Conservation (phyloP, 352 stramenopile genomes). For the Globisporangium orthogonon region DNA sequence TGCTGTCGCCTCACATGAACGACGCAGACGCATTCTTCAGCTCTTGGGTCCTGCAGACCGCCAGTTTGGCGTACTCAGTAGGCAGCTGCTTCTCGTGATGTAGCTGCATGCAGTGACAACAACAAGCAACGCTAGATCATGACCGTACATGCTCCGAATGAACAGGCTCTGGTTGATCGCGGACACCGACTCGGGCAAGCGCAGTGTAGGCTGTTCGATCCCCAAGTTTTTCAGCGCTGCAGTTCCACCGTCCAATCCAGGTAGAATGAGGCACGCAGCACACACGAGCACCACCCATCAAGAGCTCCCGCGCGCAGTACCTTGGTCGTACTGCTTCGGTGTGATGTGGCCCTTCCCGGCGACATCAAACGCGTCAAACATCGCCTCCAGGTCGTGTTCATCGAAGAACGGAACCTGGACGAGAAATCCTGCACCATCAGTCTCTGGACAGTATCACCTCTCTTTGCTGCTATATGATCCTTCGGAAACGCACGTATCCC, state of each 20-base stretch:
- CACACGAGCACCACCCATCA: too few species aligned
- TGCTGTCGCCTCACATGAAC: slow-evolving; percentile 35
- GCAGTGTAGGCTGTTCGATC: slow-evolving; percentile 58
- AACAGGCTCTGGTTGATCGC: slow-evolving; percentile 55
- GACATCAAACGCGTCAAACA: slow-evolving; percentile 72
- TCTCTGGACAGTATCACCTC: too few species aligned
- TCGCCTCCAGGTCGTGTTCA: slow-evolving; percentile 60
- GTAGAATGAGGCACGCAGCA: too few species aligned
- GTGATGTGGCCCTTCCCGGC: slow-evolving; percentile 65
- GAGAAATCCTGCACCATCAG: too few species aligned
- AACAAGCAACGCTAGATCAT: background rate
- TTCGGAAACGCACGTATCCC: slow-evolving; percentile 26
- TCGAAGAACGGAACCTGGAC: slow-evolving; percentile 60
- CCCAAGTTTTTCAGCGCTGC: slow-evolving; percentile 49
- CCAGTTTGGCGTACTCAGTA: background rate
- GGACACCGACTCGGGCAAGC: slow-evolving; percentile 53
- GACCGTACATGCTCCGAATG: slow-evolving; percentile 56
- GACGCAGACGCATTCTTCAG: slow-evolving; percentile 60
- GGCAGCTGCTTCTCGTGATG: background rate
- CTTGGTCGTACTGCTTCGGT: slow-evolving; percentile 61
- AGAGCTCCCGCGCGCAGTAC: slow-evolving; percentile 2
- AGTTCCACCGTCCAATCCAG: too few species aligned
- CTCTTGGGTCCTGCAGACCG: slow-evolving; percentile 40
- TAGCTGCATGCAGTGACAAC: background rate
- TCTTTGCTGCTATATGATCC: too few species aligned